A percentile compares a stretch with the other conserved stretches of the same genome.
Conservation (phyloP, 192 early-diverging fungal genomes). For the Coemansia sp. region DNA sequence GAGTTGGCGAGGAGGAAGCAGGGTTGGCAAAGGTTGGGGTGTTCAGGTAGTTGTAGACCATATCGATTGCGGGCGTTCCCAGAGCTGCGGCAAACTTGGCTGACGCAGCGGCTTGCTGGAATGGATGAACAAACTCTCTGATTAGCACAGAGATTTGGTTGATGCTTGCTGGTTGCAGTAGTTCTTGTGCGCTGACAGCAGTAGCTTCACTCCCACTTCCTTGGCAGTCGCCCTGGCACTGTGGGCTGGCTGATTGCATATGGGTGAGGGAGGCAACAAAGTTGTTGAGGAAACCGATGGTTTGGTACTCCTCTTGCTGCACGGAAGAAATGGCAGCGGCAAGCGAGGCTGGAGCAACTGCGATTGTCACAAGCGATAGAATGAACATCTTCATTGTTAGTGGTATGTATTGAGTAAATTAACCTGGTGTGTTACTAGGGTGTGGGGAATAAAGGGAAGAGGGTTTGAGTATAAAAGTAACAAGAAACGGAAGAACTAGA, state of each 20-base stretch:
- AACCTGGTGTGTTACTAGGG: background rate
- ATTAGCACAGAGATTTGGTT: background rate
- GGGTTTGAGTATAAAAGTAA: background rate
- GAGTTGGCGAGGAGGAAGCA: background rate
- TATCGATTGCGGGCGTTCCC: conserved; percentile 33
- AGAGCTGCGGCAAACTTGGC: conserved; percentile 1
- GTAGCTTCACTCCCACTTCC: background rate
- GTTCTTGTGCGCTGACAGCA: background rate
- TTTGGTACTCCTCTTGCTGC: background rate
- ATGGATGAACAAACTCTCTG: conserved; percentile 11
- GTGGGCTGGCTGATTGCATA: conserved; percentile 1
- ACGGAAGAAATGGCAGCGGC: background rate
- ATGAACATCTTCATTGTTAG: conserved; percentile 27
- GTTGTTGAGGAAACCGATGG: background rate
- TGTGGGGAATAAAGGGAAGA: background rate
- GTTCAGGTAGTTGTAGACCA: conserved; percentile 44
- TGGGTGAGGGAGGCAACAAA: conserved; percentile 5
- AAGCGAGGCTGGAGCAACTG: conserved; percentile 10
- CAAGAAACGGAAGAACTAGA: background rate
- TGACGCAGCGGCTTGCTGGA: background rate
- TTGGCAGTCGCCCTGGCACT: conserved; percentile 42
- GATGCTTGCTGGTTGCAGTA: background rate
- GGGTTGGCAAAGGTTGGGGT: background rate
- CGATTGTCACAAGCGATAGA: conserved; percentile 7
- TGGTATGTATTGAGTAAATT: background rate